These are phyloP conservation scores for Picea mariana DNA, from an alignment of 83 land plant genomes.

Conservation along the genomic window DNA sequence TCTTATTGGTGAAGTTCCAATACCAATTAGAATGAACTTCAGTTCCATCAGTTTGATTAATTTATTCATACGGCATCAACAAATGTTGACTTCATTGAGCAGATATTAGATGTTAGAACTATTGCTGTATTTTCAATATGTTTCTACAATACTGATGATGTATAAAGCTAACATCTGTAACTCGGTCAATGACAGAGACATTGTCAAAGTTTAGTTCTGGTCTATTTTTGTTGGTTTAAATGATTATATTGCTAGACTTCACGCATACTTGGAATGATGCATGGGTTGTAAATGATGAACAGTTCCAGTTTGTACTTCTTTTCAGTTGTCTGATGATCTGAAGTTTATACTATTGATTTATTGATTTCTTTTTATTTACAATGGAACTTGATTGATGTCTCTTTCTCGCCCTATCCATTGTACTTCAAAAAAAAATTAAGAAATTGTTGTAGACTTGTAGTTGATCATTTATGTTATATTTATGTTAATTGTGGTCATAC, in stretches of 20 bases:
- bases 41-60: background rate
- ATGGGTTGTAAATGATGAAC: slow-evolving; percentile 96
- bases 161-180: background rate
- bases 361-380: background rate
- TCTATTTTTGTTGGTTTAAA: slow-evolving; percentile 85
- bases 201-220: slow-evolving; percentile 91
- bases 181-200: slow-evolving; percentile 43
- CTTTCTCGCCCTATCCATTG: slow-evolving; percentile 4
- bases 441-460: background rate
- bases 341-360: background rate
- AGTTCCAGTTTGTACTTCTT: slow-evolving; percentile 49
- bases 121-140: background rate
- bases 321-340: background rate
- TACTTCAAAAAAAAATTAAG: slow-evolving; percentile 13
- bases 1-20: background rate
- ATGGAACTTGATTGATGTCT: background rate
- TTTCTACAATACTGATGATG: background rate
- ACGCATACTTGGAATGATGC: slow-evolving; percentile 94
- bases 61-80: background rate
- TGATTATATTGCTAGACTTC: slow-evolving; percentile 86
- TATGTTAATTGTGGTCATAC: slow-evolving; percentile 1
- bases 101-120: background rate
- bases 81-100: background rate
- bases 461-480: background rate
- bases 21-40: background rate